phyloP scores from a whole-genome alignment of 2,329 filamentous ascomycete species.

The Coniochaeta sp. region DNA sequence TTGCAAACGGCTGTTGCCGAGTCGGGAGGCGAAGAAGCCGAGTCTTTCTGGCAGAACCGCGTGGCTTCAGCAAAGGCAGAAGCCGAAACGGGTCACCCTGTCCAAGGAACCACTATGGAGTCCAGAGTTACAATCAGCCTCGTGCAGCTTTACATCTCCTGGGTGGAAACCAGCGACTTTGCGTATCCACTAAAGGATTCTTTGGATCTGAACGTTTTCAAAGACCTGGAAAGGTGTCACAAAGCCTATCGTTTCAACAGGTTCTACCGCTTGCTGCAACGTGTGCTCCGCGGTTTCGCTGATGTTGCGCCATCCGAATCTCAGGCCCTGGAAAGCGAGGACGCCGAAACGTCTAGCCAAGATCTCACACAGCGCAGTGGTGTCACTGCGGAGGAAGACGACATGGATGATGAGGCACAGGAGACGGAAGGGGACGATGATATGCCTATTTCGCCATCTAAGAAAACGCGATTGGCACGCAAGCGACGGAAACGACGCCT shows the following conservation, averaged over 20 bases:
- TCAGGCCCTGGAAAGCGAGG: neutral
- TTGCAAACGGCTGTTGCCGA: neutral
- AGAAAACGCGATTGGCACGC: conserved; percentile 20
- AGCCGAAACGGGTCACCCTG: neutral
- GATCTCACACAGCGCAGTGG: neutral
- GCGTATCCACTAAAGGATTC: neutral
- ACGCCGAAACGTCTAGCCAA: neutral
- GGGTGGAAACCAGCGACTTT: neutral
- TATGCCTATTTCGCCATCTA: conserved; percentile 23
- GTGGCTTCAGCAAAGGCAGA: neutral
- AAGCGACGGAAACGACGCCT: conserved; percentile 29
- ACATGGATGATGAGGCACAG: neutral
- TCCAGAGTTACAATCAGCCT: neutral
- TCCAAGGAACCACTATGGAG: neutral
- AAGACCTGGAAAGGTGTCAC: neutral
- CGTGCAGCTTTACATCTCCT: neutral
- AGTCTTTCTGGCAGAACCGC: neutral
- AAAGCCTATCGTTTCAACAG: neutral
- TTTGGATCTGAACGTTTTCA: neutral
- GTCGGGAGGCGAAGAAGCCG: neutral
- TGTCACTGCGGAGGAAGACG: neutral
- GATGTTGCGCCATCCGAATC: neutral
- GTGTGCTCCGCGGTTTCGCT: neutral
- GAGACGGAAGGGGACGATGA: conserved; percentile 14
- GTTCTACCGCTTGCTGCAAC: neutral